Conservation (phyloP, 768 basidiomycete genomes). For the Amanita rimosa region DNA sequence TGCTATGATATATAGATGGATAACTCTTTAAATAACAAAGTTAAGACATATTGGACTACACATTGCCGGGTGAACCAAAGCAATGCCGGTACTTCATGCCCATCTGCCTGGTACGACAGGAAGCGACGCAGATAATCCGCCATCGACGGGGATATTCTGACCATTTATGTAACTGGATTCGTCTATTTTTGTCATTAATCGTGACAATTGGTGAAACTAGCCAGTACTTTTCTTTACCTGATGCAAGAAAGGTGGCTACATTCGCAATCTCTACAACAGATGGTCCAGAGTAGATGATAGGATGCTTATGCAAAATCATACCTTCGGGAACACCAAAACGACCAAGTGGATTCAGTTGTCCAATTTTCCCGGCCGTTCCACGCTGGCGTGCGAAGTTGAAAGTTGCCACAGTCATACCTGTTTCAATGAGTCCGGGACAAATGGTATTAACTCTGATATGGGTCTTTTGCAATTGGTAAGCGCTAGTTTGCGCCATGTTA, state of each 20-base stretch:
- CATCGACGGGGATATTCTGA: conserved; percentile 79
- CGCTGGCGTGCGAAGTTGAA: conserved; percentile 71
- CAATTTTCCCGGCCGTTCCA: conserved; percentile 68
- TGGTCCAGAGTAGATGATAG: not conserved
- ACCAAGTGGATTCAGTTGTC: conserved; percentile 75
- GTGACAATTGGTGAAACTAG: not conserved
- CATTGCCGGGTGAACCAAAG: too few species aligned
- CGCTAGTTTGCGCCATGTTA: conserved; percentile 74
- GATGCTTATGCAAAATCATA: conserved; percentile 17
- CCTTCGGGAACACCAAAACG: conserved; percentile 78
- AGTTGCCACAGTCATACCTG: conserved; percentile 74
- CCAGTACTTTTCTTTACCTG: conserved; percentile 39
- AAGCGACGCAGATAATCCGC: conserved; percentile 70
- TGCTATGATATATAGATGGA: too few species aligned
- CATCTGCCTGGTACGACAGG: conserved; percentile 72
- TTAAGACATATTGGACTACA: too few species aligned
- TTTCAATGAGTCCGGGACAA: conserved; percentile 90
- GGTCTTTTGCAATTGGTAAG: conserved; percentile 68
- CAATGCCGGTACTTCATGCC: conserved; percentile 22
- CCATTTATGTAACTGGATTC: conserved; percentile 91
- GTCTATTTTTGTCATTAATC: conserved; percentile 32
- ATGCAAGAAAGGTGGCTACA: conserved; percentile 77
- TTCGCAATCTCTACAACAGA: conserved; percentile 67
- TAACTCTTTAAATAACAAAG: too few species aligned
- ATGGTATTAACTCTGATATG: conserved; percentile 85